Evolutionary conservation across 371 early-diverging fungal genomes (phyloP), one percentile per base, ranked within the genome.

Genomic region (Parasitella parasitica): DNA sequence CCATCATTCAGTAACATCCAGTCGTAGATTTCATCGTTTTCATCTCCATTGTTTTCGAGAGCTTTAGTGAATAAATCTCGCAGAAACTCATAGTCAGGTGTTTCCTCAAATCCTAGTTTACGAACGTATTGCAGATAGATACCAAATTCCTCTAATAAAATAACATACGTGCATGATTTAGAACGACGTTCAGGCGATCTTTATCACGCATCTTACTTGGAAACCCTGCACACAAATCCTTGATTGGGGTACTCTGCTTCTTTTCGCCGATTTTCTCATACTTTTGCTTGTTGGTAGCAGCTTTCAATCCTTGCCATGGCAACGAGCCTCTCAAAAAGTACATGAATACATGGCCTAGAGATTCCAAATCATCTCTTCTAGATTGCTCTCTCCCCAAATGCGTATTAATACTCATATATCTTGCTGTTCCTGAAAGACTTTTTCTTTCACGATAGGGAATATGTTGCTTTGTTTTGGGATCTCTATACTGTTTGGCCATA

Each of bases 241-340:
- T 88, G 66, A 94, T 85, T 5, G 78, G 73, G 0, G 92, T 92
- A 22, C 87, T 86, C 72, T 95, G 93, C 77, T 99, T 99, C 83
- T 92, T 94, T 64, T 98, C 94, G 8, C 94, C 94, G 69, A 99
- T 99, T 70, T 91, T 93, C 65, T 97, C 94, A 75, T 96, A 98
- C 76, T 98, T 98, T 78, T 97, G 97, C 75, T 92, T 90, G 84
- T 98, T 98, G 59, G 93, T 95, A 28, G 93, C 95, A 8, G 97
- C 99, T 79, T 96, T 96, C 26, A 99, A 77, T 2, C 95, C 96
- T 76, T 98, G 98, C 99, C 99, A 99, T 6, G 99, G 99, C 48
- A 99, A 81, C 12, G 88, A 86, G 3, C 98, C 98, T 59, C 97
- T 90, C 61, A 94, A 72, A 70, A 99, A 97, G 85, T 99, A 99